Conservation (phyloP, 1,139 yeast species). For the Magnusiomyces paraingens region DNA sequence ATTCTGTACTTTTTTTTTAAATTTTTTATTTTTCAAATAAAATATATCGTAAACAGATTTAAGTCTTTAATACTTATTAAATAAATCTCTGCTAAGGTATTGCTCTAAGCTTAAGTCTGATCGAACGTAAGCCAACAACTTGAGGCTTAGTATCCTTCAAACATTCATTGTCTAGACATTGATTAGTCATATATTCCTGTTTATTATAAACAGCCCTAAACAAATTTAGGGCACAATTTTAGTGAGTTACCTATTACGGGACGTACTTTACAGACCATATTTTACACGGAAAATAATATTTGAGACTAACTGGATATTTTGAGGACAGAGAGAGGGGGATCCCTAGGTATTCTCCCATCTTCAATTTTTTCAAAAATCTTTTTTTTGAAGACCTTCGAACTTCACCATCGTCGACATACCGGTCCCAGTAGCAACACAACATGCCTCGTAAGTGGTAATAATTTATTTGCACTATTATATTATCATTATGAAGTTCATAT, state of each 20-base stretch:
- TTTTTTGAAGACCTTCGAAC: conserved; percentile 14
- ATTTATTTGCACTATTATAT: neutral
- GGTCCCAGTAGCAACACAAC: conserved; percentile 17
- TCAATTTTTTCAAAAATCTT: conserved; percentile 13
- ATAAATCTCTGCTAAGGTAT: too few species aligned
- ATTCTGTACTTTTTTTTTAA: too few species aligned
- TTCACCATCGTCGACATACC: conserved; percentile 17
- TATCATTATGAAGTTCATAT: neutral
- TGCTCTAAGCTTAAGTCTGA: too few species aligned
- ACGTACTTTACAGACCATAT: neutral
- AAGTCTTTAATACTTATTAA: too few species aligned
- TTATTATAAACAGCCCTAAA: neutral
- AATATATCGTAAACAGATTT: too few species aligned
- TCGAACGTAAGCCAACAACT: too few species aligned
- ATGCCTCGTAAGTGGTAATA: conserved; percentile 17
- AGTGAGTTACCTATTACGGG: too few species aligned
- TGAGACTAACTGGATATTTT: neutral
- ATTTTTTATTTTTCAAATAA: too few species aligned
- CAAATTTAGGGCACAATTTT: neutral
- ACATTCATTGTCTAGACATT: too few species aligned
- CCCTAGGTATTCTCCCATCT: conserved; percentile 2
- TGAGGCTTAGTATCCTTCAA: too few species aligned
- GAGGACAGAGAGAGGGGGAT: conserved; percentile 2
- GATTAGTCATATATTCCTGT: neutral
- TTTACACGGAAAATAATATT: conserved; percentile 4